Percentiles rank a stretch among this genome's conserved stretches.
Evolutionary conservation across 331 rosid genomes (phyloP).

Genomic region (Malus hybrid): DNA sequence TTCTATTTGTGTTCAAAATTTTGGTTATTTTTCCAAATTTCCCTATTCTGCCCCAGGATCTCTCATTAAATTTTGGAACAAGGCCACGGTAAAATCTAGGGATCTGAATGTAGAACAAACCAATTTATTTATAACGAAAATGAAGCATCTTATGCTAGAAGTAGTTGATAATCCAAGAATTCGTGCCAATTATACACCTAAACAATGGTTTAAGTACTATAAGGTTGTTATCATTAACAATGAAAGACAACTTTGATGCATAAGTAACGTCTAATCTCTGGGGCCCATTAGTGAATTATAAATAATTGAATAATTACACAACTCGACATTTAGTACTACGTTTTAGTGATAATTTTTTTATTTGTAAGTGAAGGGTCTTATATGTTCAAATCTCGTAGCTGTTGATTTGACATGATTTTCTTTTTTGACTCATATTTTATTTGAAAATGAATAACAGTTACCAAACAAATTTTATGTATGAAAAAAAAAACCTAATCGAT

Average conservation of each 20-base stretch:
- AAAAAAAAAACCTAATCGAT: too few relatives aligned
- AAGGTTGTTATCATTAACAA: not conserved
- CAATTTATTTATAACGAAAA: not conserved
- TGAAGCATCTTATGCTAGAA: not conserved
- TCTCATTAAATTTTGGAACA: slow-evolving; percentile 37
- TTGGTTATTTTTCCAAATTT: too few relatives aligned
- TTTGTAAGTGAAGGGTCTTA: too few relatives aligned
- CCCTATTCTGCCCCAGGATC: slow-evolving; percentile 19
- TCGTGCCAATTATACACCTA: not conserved
- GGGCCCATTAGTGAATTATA: not conserved
- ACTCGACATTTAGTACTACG: fast-evolving
- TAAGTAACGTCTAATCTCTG: not conserved
- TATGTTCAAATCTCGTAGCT: too few relatives aligned
- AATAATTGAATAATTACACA: too few relatives aligned
- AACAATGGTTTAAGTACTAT: not conserved
- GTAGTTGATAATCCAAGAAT: not conserved
- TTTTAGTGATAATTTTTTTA: too few relatives aligned
- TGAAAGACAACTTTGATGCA: not conserved
- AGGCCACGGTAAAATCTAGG: slow-evolving; percentile 54
- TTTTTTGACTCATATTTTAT: too few relatives aligned
- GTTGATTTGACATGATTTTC: too few relatives aligned
- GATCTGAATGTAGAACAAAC: slow-evolving; percentile 35
- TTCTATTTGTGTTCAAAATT: too few relatives aligned
- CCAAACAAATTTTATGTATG: too few relatives aligned
- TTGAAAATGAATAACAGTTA: too few relatives aligned